Evolutionary conservation across 768 basidiomycete species (phyloP), one percentile per base, ranked within the genome.

Genomic region (Glaciozyma martinii): DNA sequence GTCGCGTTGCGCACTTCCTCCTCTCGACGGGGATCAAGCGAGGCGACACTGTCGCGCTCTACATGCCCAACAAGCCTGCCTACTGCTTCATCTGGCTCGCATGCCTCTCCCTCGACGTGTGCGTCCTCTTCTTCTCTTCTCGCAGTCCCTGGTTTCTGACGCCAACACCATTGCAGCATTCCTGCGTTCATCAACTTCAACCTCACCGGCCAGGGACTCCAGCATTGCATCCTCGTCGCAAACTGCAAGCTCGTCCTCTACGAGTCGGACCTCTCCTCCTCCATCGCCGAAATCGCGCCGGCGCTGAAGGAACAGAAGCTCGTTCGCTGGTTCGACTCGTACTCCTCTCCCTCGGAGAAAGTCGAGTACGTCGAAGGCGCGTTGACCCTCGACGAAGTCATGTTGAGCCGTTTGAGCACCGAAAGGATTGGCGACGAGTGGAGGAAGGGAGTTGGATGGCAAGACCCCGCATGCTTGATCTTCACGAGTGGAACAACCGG

Each of bases 171-270:
- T 7, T 25, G 27, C 58, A 65, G 61, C 56, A n/a, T 68, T 32
- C 70, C 70, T 21, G 66, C 70, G 9, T 66, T 68, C 62, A 63
- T 71, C 66, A 71, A 71, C 56, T 63, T 46, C 64, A 68, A 63
- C 46, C 61, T 71, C 23, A 61, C 61, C n/a, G 62, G 50, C 19
- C 49, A 59, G 1, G 61, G 54, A 3, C 61, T 71, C 29, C 15
- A 43, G n/a, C 70, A 71, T 59, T 71, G 70, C 64, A 55, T 68
- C 64, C 18, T 30, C 10, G 56, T 66, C 44, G 61, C 61, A 6
- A 29, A n/a, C 5, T 55, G 66, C 21, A 58, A 55, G 23, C 47
- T 63, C n/a, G 44, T 71, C 52, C n/a, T 71, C 32, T 71, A 42
- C 59, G 70, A 71, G 27, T 43, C 65, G 2, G 61, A 65, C 50